Evolutionary conservation across 164 flowering plant species (phyloP), one percentile per base, ranked within the genome.

Genomic region (Liquidambar formosana): DNA sequence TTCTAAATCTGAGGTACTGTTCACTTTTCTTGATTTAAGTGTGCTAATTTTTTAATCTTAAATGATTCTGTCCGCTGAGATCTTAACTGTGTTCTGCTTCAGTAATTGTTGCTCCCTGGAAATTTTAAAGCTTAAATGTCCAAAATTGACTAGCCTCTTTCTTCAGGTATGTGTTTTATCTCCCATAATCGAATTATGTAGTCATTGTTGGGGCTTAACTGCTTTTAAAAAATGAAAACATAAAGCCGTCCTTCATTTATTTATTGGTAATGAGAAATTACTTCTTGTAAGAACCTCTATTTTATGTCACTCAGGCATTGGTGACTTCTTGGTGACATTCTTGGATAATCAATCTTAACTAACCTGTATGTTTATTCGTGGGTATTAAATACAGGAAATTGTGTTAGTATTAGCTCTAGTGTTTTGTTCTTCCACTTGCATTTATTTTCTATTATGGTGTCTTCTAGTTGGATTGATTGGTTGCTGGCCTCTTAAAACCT

Each of bases 81-180:
- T 5, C 48, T 19, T 72, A 43, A 10, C 10, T 61, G 16, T 28
- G 41, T 33, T 27, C 19, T 63, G 61, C 5, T 71, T 70, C 80
- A 94, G 97, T 79, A 91, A 92, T 69, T 95, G 97, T 73, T 80
- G 72, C 78, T 86, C 93, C 63, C 76, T 95, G 86, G 97, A 92
- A 73, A 70, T 79, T 21, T 77, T 95, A 77, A 89, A 82, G 83
- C 97, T 95, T 10, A 75, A 82, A 0, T 92, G 99, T 69, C 99
- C 99, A 6, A 91, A 77, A 73, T 77, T 95, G 70, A 85, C 87
- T 27, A 92, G 94, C 81, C 91, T 95, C 13, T 91, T 89, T 76
- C 99, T 95, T 76, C 97, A 87, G 99, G 99, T 94, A 81, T 75
- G 63, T 33, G n/a, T 73, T 6, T 8, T 45, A 43, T 5, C 3